Conservation (phyloP, 2,329 filamentous ascomycete species). For the Dactylonectria macrodidyma region DNA sequence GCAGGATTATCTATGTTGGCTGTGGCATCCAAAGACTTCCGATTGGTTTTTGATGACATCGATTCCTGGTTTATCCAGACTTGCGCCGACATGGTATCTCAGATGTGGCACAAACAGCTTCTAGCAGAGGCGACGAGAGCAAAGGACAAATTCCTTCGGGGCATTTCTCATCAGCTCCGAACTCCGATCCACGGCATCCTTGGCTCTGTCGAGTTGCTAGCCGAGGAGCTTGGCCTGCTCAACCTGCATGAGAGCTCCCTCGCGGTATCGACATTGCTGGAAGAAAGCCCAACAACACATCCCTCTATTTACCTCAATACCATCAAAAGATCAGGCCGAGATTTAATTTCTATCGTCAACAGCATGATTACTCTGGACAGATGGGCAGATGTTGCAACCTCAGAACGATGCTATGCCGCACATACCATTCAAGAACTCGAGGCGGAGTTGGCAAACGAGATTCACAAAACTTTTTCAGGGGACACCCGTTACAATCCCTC, state of each 20-base stretch:
- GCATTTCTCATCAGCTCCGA: conserved; percentile 62
- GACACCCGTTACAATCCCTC: conserved; percentile 32
- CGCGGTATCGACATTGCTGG: not conserved
- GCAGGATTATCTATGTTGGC: conserved; percentile 53
- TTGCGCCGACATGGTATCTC: conserved; percentile 56
- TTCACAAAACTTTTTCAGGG: conserved; percentile 8
- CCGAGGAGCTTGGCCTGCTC: conserved; percentile 55
- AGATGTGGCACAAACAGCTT: conserved; percentile 55
- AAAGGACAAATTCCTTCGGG: conserved; percentile 61
- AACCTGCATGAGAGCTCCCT: conserved; percentile 18
- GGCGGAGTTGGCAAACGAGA: conserved; percentile 28
- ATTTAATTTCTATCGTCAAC: conserved; percentile 61
- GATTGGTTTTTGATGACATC: conserved; percentile 61
- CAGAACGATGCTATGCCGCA: conserved; percentile 49
- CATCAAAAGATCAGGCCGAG: conserved; percentile 57
- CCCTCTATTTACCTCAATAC: conserved; percentile 48
- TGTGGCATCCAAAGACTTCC: conserved; percentile 58
- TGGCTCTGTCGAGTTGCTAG: conserved; percentile 55
- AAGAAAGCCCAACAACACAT: conserved; percentile 18
- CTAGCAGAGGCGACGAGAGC: conserved; percentile 58
- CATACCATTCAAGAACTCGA: conserved; percentile 36
- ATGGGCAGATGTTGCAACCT: conserved; percentile 55
- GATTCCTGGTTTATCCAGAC: conserved; percentile 61
- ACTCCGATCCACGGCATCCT: conserved; percentile 65
- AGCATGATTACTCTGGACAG: conserved; percentile 59